phyloP scores from a whole-genome alignment of 2,329 filamentous ascomycete species.

The Xylariaceae sp. region DNA sequence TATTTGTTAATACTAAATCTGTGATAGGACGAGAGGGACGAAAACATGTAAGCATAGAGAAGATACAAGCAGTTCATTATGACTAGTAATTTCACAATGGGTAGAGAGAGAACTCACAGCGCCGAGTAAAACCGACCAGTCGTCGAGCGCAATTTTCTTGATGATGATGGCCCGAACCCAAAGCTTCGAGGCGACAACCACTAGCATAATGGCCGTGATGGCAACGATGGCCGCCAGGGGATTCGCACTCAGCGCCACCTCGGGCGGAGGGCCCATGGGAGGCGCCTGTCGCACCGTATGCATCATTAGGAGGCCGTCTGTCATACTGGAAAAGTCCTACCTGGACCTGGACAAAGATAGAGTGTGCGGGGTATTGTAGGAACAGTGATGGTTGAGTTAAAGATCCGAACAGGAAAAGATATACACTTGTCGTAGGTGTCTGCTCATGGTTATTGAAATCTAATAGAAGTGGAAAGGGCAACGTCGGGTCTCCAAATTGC shows the following conservation, averaged over 20 bases:
- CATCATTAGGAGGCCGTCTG: not conserved
- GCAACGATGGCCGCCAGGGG: not conserved
- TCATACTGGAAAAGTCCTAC: not conserved
- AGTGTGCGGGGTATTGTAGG: too few species aligned
- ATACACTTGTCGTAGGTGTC: too few species aligned
- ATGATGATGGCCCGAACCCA: not conserved
- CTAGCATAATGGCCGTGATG: not conserved
- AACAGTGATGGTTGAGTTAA: too few species aligned
- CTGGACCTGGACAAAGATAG: not conserved
- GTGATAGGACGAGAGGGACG: too few species aligned
- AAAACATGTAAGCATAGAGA: too few species aligned
- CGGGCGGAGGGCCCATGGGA: not conserved
- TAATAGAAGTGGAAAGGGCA: too few species aligned
- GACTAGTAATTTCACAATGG: too few species aligned
- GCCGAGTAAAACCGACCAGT: not conserved
- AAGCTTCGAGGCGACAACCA: not conserved
- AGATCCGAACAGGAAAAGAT: too few species aligned
- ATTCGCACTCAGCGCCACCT: not conserved
- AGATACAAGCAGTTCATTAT: too few species aligned
- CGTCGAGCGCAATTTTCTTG: not conserved
- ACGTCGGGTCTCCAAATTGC: too few species aligned
- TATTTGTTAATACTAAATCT: too few species aligned
- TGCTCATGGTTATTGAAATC: too few species aligned
- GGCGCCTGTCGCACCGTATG: not conserved
- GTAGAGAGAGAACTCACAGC: not conserved